Evolutionary conservation across 305 asterid species (phyloP).

Genomic region (Fraxinus paxiana): DNA sequence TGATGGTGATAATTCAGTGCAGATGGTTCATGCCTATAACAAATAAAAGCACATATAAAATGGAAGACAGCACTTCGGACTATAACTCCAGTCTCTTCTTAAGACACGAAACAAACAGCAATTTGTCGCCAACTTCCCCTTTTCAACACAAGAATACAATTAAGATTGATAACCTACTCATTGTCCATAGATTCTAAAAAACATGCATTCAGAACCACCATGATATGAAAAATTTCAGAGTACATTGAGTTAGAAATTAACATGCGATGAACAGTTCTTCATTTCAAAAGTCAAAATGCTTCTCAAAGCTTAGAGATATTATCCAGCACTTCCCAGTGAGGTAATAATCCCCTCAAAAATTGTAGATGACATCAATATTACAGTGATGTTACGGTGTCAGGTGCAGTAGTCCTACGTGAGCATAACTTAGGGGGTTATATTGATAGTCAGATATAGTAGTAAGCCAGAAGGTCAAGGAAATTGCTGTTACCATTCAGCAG

Average conservation of each 20-base stretch:
- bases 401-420: background rate
- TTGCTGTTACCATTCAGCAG: background rate
- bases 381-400: background rate
- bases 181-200: background rate
- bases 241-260: background rate
- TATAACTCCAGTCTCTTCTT: background rate
- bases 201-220: background rate
- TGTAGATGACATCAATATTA: background rate
- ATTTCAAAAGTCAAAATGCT: background rate
- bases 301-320: background rate
- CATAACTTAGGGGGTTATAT: background rate
- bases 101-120: background rate
- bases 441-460: background rate
- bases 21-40: background rate
- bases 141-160: background rate
- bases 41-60: background rate
- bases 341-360: background rate
- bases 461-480: background rate
- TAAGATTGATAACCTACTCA: background rate
- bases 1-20: background rate
- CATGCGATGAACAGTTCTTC: background rate
- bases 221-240: background rate
- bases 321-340: background rate
- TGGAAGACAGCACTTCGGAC: background rate
- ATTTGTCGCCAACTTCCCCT: background rate